These are phyloP conservation scores for Heliocybe sulcata DNA, from an alignment of 1,284 basidiomycete genomes.

Conservation along the genomic window DNA sequence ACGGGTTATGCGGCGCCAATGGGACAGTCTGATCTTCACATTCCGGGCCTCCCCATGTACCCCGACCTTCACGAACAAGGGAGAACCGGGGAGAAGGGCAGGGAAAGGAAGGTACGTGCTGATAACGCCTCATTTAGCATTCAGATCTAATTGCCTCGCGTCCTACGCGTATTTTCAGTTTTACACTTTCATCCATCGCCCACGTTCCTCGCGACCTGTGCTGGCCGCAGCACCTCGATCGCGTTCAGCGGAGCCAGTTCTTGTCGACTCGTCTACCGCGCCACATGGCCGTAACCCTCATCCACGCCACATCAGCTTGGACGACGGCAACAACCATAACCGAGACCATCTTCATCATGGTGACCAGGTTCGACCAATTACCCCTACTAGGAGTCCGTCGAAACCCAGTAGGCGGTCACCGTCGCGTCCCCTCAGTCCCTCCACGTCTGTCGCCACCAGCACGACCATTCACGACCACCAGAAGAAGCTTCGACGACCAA, in stretches of 20 bases:
- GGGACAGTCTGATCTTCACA: neutral
- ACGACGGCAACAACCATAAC: neutral
- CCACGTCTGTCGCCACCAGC: neutral
- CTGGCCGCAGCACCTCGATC: neutral
- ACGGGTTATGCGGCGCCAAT: neutral
- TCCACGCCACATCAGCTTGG: neutral
- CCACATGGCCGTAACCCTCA: neutral
- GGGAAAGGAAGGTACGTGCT: neutral
- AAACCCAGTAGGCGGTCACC: neutral
- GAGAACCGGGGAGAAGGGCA: neutral
- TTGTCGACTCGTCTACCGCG: neutral
- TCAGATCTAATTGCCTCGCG: neutral
- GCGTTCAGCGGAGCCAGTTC: neutral
- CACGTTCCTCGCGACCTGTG: slow-evolving; percentile 2
- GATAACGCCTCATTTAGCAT: neutral
- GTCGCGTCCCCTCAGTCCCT: slow-evolving; percentile 1
- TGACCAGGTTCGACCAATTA: neutral
- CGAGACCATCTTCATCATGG: neutral
- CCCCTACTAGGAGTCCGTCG: neutral
- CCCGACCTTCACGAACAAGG: neutral
- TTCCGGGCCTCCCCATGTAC: neutral
- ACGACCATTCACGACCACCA: neutral
- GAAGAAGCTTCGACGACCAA: neutral
- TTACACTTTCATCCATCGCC: slow-evolving; percentile 1
- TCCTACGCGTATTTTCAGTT: slow-evolving; percentile 1